Percentiles rank a stretch among this genome's conserved stretches.
phyloP scores from a whole-genome alignment of 1,139 yeast genomes.

The Lodderomyces theae region DNA sequence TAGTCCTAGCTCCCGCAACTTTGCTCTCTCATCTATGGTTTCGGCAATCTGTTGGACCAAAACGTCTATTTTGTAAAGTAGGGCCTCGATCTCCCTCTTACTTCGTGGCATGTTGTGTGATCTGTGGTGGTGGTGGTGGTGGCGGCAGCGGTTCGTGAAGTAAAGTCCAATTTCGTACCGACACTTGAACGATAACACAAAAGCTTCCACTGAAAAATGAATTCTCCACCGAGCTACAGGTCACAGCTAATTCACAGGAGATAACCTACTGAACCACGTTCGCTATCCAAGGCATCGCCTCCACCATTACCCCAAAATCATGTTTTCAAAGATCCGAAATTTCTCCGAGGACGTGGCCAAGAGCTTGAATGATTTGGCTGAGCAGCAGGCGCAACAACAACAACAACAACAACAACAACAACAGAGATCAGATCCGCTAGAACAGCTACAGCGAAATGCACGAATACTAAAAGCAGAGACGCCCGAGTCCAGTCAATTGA shows the following conservation, averaged over 20 bases:
- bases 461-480: constrained; percentile 36
- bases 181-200: constrained; percentile 4
- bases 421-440: constrained; percentile 21
- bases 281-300: background rate
- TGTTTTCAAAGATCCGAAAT: constrained; percentile 49
- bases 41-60: constrained; percentile 38
- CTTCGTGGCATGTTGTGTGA: background rate
- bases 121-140: background rate
- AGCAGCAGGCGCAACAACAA: constrained; percentile 9
- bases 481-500: constrained; percentile 43
- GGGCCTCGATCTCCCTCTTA: constrained; percentile 16
- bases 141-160: too few relatives aligned
- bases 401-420: constrained; percentile 10
- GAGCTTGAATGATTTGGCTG: constrained; percentile 33
- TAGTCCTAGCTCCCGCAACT: constrained; percentile 43
- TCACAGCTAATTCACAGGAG: too few relatives aligned
- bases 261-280: background rate
- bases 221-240: background rate
- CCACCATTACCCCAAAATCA: constrained; percentile 8
- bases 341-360: constrained; percentile 55
- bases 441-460: constrained; percentile 35
- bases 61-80: constrained; percentile 16
- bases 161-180: too few relatives aligned
- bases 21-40: constrained; percentile 49
- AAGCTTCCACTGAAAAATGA: background rate